Conservation (phyloP, 179 eudicot species). For the Drosera spatulata region DNA sequence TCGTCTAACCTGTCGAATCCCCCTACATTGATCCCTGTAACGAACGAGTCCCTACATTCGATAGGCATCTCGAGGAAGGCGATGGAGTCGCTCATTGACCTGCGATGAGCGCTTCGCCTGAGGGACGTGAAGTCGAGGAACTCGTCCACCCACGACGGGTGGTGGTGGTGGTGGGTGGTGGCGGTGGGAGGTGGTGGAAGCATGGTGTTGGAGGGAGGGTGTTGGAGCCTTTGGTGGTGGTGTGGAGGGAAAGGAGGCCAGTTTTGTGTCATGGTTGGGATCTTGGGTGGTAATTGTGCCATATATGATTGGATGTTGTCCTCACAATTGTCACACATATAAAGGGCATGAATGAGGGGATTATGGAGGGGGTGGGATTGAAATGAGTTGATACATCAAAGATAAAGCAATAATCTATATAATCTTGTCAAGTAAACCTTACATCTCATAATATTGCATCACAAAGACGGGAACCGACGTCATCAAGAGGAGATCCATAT, state of each 20-base stretch:
- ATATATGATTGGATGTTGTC: slow-evolving; percentile 14
- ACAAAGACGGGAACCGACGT: too few relatives aligned
- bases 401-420: too few relatives aligned
- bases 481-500: too few relatives aligned
- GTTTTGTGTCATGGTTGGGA: slow-evolving; percentile 43
- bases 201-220: slow-evolving; percentile 22
- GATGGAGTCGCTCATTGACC: slow-evolving; percentile 66
- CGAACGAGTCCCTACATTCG: slow-evolving; percentile 8
- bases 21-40: neutral
- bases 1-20: slow-evolving; percentile 67
- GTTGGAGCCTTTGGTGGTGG: slow-evolving; percentile 15
- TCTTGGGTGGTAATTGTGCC: slow-evolving; percentile 84
- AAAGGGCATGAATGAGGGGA: neutral
- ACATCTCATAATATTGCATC: too few relatives aligned
- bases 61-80: slow-evolving; percentile 57
- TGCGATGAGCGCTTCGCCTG: slow-evolving; percentile 51
- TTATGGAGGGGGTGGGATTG: neutral
- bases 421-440: too few relatives aligned
- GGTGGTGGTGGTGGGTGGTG: slow-evolving; percentile 7
- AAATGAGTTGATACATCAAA: neutral
- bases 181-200: slow-evolving; percentile 3
- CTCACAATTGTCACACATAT: slow-evolving; percentile 3
- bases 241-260: slow-evolving; percentile 49
- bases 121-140: slow-evolving; percentile 77
- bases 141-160: slow-evolving; percentile 64